phyloP scores from a whole-genome alignment of 192 early-diverging fungal genomes.

The Rhizophagus prolifer region DNA sequence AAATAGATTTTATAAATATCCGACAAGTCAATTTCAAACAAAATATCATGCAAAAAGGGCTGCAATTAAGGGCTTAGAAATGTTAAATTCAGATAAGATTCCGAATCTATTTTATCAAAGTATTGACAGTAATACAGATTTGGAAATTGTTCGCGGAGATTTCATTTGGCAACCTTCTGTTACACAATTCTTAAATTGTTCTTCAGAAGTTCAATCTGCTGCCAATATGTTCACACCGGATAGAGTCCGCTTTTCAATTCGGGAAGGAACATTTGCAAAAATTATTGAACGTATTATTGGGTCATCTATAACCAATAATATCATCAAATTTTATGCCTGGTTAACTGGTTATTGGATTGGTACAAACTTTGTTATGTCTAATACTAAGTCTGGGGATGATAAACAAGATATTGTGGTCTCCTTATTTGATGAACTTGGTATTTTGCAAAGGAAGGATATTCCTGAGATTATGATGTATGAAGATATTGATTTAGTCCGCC shows the following conservation, averaged over 20 bases:
- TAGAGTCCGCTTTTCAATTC: background rate
- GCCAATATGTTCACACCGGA: conserved; percentile 1
- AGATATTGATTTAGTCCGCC: conserved; percentile 33
- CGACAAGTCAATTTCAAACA: background rate
- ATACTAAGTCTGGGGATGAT: background rate
- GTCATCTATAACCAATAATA: background rate
- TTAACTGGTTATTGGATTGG: conserved; percentile 39
- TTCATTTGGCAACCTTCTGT: conserved; percentile 14
- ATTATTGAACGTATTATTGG: conserved; percentile 2
- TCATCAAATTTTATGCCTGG: conserved; percentile 27
- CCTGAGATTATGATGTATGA: conserved; percentile 38
- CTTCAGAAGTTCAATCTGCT: background rate
- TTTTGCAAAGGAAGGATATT: conserved; percentile 17
- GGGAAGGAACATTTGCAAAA: background rate
- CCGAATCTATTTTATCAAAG: background rate
- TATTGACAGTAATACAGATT: background rate
- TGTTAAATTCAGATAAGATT: background rate
- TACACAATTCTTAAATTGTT: conserved; percentile 10
- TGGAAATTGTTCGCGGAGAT: background rate
- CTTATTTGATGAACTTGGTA: background rate
- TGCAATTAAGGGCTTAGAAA: background rate
- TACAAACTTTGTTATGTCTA: background rate
- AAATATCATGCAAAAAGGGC: background rate
- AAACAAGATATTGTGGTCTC: background rate
- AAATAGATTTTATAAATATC: background rate